Evolutionary conservation across 1,284 basidiomycete species (phyloP), one percentile per base, ranked within the genome.

Genomic region (Sporisorium reilianum): DNA sequence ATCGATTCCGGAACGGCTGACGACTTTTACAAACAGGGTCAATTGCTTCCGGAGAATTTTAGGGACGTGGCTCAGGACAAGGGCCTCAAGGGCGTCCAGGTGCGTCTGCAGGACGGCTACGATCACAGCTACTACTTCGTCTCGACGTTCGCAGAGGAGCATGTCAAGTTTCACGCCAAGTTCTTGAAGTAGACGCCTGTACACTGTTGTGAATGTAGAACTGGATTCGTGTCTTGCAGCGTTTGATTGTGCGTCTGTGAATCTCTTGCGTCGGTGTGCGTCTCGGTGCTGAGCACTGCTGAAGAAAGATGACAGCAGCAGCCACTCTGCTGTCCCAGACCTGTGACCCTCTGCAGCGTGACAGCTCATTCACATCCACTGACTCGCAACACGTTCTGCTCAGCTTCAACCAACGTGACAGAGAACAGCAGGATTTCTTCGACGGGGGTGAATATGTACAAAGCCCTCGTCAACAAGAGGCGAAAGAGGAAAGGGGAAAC

Each of bases 11-110:
- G 95, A 18, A 91, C 91, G 8, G 91, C 86, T 4, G 96, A 98
- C 86, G 88, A 92, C 76, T 97, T 95, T 84, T 92, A 93, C 85
- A 90, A 93, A 80, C 88, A 91, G 75, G 90, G 90, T 16, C 94
- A 97, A 85, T 55, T 99, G 11, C 89, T 94, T 48, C 96, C 96
- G 0, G 93, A 97, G 83, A 91, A 92, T 81, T 93, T 99, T 14
- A 85, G 92, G 61, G 89, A 90, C 77, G 92, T 91, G 0, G 91
- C 93, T 2, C 87, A 91, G 60, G 88, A 90, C 58, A 88, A 90
- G 9, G 92, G 92, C 1, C 89, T 92, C 75, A 89, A 90, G 53
- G 89, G 91, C 71, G 87, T 89, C n/a, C 89, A 92, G 82, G 90
- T 97, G 20, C 88, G 93, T 70, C 88, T 89, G 71, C 93, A 96